Percentiles rank a stretch among this genome's conserved stretches.
phyloP scores from a whole-genome alignment of 179 eudicot species.

The Actinidia arguta region DNA sequence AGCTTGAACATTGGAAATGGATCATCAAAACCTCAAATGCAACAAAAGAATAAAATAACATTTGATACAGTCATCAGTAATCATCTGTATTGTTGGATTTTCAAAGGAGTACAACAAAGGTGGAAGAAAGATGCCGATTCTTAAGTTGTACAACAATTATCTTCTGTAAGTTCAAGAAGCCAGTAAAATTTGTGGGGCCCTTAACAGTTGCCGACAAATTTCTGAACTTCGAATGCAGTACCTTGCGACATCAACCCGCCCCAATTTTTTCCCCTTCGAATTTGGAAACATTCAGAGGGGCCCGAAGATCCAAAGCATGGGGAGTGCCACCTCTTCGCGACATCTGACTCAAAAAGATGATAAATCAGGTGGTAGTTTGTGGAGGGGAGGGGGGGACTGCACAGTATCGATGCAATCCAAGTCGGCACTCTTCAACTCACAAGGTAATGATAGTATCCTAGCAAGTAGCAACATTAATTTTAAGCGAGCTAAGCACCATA shows the following conservation, averaged over 20 bases:
- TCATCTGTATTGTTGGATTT: neutral
- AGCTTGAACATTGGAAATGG: too few species aligned
- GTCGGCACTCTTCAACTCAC: neutral
- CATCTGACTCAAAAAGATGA: neutral
- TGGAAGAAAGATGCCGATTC: neutral
- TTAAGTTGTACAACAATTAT: neutral
- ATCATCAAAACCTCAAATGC: too few species aligned
- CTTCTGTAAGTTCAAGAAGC: neutral
- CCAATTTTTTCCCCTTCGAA: neutral
- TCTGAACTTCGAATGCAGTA: neutral
- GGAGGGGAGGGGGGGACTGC: neutral
- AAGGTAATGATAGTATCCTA: slow-evolving; percentile 10
- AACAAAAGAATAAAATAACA: too few species aligned
- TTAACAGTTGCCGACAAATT: too few species aligned
- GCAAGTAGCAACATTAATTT: neutral
- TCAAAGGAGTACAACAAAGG: neutral
- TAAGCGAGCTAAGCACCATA: neutral
- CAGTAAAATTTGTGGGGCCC: neutral
- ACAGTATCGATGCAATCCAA: neutral
- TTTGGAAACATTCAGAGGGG: neutral
- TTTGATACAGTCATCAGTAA: too few species aligned
- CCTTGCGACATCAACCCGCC: neutral
- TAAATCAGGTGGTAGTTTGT: neutral
- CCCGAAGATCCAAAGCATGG: neutral
- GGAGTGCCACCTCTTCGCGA: neutral